phyloP scores from a whole-genome alignment of 2,329 filamentous ascomycete genomes.

The Pseudomassariella vexata region DNA sequence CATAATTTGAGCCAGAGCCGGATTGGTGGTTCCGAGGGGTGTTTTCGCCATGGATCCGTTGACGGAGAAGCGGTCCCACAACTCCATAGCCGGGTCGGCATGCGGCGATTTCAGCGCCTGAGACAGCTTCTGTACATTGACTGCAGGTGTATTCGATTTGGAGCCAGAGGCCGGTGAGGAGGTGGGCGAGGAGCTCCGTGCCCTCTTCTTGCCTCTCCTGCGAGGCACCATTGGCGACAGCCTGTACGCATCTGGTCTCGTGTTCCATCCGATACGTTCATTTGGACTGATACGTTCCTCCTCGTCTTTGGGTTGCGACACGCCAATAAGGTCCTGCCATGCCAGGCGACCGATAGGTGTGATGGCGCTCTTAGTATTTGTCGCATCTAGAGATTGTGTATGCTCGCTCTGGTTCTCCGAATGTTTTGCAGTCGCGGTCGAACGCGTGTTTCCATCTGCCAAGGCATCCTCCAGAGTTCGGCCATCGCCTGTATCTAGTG shows the following conservation, averaged over 20 bases:
- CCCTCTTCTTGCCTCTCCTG: conserved; percentile 56
- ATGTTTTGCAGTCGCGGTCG: conserved; percentile 11
- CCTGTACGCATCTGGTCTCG: conserved; percentile 36
- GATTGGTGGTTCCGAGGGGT: conserved; percentile 43
- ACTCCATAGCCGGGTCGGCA: conserved; percentile 65
- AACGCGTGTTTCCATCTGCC: conserved; percentile 1
- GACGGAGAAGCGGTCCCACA: conserved; percentile 71
- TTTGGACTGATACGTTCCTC: conserved; percentile 49
- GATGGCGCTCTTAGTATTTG: conserved; percentile 22
- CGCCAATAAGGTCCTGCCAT: conserved; percentile 54
- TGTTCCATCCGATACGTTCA: conserved; percentile 58
- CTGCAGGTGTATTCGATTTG: conserved; percentile 34
- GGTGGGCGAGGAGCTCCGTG: conserved; percentile 67
- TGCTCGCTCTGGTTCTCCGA: too few relatives aligned
- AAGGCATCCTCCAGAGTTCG: conserved; percentile 12
- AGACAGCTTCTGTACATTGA: conserved; percentile 55
- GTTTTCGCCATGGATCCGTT: conserved; percentile 36
- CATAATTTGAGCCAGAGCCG: conserved; percentile 58
- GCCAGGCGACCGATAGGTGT: conserved; percentile 49
- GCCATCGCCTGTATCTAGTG: conserved; percentile 13
- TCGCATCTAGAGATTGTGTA: too few relatives aligned
- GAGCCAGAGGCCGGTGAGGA: conserved; percentile 55
- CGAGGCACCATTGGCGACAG: conserved; percentile 44
- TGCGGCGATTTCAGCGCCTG: conserved; percentile 60
- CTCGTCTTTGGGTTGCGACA: conserved; percentile 34